Base-by-base conservation (phyloP, 768 basidiomycete genomes). In the Leccinum rimulosum region DNA sequence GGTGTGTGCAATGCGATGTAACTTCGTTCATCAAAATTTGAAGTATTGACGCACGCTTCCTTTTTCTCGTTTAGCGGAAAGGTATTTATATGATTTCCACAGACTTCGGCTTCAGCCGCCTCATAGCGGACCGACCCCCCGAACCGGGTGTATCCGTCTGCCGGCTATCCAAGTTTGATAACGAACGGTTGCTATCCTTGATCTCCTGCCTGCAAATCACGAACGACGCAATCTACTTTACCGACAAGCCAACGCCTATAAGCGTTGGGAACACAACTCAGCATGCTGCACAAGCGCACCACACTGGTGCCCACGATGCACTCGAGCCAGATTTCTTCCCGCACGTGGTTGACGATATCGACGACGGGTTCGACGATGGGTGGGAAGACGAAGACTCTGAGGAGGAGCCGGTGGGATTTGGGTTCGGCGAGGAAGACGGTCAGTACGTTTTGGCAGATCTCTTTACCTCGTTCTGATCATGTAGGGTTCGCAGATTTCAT, bases 141-240 rank as follows among this genome's bases (percentile, higher is more conserved):
- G 63, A 66, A 74, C 64, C 65, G 70, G 57, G 66, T 63, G 43
- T 77, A 28, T 64, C 64, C 17, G 62, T 73, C 57, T 63, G 58
- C 35, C 58, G 64, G 22, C 17, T 69, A 40, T 52, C 28, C 54
- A 17, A 61, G 58, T 56, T 67, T 50, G 65, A 73, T 17, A 35
- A 59, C 38, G 58, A 43, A 0, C 59, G 48, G 33, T 40, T 61
- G 25, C 63, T 70, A n/a, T 56, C 65, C 22, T 60, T 45, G 36
- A 65, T 84, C n/a, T 76, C 77, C 27, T 86, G 83, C 63, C 74
- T 85, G 22, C 83, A 85, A 65, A 76, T 84, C 73, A 81, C 82
- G 0, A 78, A 82, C 28, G 81, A 82, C 0, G 80, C 79, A 0
- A 59, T 85, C 12, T 86, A 76, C 59, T 62, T 84, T 36, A 84